Conservation (phyloP, 163 green algal species). For the Prototheca stagnorum region DNA sequence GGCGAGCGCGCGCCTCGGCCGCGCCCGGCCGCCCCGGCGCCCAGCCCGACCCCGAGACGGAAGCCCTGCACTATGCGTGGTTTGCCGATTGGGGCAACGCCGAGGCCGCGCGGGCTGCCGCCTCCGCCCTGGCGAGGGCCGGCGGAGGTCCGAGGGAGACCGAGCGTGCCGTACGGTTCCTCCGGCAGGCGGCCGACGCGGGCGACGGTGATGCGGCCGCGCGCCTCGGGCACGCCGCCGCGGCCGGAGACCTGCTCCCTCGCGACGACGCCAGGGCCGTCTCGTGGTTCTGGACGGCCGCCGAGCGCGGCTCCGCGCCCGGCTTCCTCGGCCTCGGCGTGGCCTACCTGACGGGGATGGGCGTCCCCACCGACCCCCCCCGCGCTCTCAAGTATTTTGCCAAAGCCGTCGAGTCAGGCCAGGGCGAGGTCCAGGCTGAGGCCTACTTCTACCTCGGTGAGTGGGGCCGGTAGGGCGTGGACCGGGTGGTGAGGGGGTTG, state of each 20-base stretch:
- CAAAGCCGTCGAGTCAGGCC: conserved; percentile 18
- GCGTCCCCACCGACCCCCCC: conserved; percentile 30
- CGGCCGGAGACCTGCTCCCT: conserved; percentile 39
- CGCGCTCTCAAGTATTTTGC: conserved; percentile 48
- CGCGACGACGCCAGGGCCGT: conserved; percentile 47
- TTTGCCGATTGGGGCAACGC: conserved; percentile 75
- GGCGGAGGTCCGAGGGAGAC: conserved; percentile 31
- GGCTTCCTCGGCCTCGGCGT: conserved; percentile 58
- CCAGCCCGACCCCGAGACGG: conserved; percentile 2
- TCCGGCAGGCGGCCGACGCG: conserved; percentile 43
- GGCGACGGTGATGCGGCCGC: conserved; percentile 63
- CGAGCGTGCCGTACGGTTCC: conserved; percentile 48
- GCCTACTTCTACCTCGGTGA: conserved; percentile 37
- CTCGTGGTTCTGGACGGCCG: conserved; percentile 43
- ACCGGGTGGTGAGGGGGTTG: too few species aligned
- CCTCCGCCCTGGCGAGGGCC: conserved; percentile 41
- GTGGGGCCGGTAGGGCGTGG: too few species aligned
- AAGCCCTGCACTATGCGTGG: conserved; percentile 86
- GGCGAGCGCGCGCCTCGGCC: background rate
- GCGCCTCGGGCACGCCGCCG: conserved; percentile 78
- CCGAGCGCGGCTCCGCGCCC: conserved; percentile 29
- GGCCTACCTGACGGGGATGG: conserved; percentile 59
- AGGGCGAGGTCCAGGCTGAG: conserved; percentile 25
- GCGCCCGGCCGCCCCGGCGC: background rate
- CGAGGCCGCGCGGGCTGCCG: conserved; percentile 64